Percentiles rank a stretch among this genome's conserved stretches.
Conservation (phyloP, 148 eudicot species). For the Talinum fruticosum region DNA sequence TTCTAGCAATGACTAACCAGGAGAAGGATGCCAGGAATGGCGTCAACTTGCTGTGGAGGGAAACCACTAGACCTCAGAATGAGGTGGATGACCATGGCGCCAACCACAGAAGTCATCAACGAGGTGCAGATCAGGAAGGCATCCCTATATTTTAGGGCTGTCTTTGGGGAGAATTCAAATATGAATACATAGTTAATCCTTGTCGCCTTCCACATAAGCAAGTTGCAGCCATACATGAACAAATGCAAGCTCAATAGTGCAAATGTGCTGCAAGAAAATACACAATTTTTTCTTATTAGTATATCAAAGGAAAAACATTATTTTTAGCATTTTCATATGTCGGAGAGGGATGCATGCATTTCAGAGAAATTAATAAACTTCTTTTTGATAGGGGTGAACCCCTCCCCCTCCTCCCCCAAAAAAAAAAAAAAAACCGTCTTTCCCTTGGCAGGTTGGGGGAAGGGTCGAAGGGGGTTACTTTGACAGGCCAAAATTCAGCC, state of each 20-base stretch:
- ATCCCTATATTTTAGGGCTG: constrained; percentile 76
- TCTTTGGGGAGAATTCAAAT: constrained; percentile 70
- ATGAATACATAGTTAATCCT: constrained; percentile 88
- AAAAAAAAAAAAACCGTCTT: too few species aligned
- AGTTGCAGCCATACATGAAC: constrained; percentile 92
- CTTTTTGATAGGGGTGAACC: too few species aligned
- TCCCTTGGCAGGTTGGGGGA: too few species aligned
- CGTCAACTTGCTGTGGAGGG: constrained; percentile 52
- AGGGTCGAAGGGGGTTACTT: too few species aligned
- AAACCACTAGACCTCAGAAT: constrained; percentile 61
- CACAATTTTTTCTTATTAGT: background rate
- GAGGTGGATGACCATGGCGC: constrained; percentile 80
- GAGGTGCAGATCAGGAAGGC: constrained; percentile 84
- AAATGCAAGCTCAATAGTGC: constrained; percentile 86
- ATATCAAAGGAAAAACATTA: background rate
- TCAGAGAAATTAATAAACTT: background rate
- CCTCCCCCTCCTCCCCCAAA: too few species aligned
- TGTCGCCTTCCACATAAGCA: constrained; percentile 83
- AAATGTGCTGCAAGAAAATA: constrained; percentile 62
- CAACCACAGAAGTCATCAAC: constrained; percentile 82
- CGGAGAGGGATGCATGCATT: background rate
- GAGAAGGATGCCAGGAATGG: constrained; percentile 74
- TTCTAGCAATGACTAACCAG: constrained; percentile 44
- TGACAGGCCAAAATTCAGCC: too few species aligned
- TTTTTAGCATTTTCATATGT: background rate